Evolutionary conservation across 2,329 filamentous ascomycete species (phyloP).

Genomic region (Bisporella sp.): DNA sequence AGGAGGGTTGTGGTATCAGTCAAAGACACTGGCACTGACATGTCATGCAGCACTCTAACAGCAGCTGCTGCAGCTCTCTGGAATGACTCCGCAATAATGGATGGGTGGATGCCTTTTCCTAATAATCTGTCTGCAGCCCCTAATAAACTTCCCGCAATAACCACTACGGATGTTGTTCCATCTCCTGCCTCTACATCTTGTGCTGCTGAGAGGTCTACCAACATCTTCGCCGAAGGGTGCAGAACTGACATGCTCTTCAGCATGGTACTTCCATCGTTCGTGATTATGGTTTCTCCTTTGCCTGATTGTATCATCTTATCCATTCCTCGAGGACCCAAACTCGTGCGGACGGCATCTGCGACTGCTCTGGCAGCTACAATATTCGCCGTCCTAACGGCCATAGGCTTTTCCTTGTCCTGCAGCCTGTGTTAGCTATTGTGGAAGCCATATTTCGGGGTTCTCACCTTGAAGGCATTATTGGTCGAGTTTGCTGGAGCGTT

Average conservation of each 20-base stretch:
- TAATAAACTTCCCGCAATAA: conserved; percentile 91
- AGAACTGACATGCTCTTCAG: conserved; percentile 98
- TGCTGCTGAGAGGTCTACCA: conserved; percentile 92
- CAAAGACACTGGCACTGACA: conserved; percentile 90
- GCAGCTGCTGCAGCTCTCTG: conserved; percentile 87
- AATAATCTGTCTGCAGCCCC: conserved; percentile 89
- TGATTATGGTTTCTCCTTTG: conserved; percentile 67
- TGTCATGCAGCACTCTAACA: conserved; percentile 84
- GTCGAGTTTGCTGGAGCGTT: conserved; percentile 34
- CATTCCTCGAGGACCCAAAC: conserved; percentile 42
- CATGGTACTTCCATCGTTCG: conserved; percentile 99
- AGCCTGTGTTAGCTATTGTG: conserved; percentile 19
- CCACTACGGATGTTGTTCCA: conserved; percentile 95
- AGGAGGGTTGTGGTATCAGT: conserved; percentile 83
- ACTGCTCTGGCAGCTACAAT: conserved; percentile 97
- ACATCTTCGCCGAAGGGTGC: conserved; percentile 99
- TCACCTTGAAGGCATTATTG: conserved; percentile 62
- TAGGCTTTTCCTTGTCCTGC: conserved; percentile 93
- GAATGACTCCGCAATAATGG: conserved; percentile 95
- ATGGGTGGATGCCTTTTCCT: conserved; percentile 91
- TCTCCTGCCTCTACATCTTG: conserved; percentile 98
- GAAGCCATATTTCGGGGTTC: conserved; percentile 16
- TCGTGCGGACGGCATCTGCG: conserved; percentile 94
- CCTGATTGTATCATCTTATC: conserved; percentile 69
- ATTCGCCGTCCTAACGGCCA: conserved; percentile 92